phyloP scores from a whole-genome alignment of 2,329 filamentous ascomycete species.

The Fusarium anthophilum region DNA sequence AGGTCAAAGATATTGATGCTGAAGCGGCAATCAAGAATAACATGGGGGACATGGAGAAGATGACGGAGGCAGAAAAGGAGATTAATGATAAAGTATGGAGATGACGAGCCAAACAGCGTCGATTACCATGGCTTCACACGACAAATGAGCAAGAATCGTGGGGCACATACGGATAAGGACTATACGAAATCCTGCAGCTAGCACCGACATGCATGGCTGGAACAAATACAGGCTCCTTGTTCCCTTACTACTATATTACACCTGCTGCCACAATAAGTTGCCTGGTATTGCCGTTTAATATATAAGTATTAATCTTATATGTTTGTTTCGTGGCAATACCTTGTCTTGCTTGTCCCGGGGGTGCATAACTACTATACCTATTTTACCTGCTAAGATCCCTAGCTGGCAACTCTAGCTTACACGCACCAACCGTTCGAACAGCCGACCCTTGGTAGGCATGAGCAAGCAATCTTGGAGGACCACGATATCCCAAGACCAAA shows the following conservation, averaged over 20 bases:
- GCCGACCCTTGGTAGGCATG: conserved; percentile 4
- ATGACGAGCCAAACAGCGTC: not conserved
- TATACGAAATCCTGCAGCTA: not conserved
- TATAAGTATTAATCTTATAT: not conserved
- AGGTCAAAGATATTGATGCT: not conserved
- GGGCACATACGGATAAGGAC: not conserved
- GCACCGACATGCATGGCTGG: not conserved
- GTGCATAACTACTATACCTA: not conserved
- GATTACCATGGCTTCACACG: not conserved
- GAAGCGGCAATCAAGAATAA: not conserved
- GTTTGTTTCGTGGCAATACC: not conserved
- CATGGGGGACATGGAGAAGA: not conserved
- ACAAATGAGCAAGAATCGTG: not conserved
- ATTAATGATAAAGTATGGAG: not conserved
- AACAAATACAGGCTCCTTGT: not conserved
- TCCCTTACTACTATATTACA: not conserved
- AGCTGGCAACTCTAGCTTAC: not conserved
- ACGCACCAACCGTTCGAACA: conserved; percentile 5
- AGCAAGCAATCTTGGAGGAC: not conserved
- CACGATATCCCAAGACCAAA: not conserved
- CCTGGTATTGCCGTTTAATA: not conserved
- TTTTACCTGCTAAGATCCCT: not conserved
- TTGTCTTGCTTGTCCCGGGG: not conserved
- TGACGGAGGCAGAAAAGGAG: not conserved
- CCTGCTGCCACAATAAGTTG: not conserved